phyloP scores from a whole-genome alignment of 129 eudicot genomes.

The Centrapalus pauciflorus region DNA sequence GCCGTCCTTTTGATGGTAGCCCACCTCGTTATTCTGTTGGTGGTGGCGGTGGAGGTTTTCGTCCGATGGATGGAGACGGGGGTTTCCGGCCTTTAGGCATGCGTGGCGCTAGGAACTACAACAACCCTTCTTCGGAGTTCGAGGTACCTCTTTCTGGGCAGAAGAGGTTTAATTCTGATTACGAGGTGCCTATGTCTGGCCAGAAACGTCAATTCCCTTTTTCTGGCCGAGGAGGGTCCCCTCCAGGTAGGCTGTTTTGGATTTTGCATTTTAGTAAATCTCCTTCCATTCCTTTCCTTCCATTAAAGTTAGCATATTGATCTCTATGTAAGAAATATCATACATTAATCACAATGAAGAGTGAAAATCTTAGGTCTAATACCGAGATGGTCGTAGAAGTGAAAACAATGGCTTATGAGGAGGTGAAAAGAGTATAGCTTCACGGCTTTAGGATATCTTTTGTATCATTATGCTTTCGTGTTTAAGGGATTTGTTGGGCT shows the following conservation, averaged over 20 bases:
- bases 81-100: slow-evolving; percentile 29
- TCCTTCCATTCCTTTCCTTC: too few relatives aligned
- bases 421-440: not conserved
- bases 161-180: slow-evolving; percentile 26
- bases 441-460: not conserved
- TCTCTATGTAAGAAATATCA: not conserved
- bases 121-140: slow-evolving; percentile 30
- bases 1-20: slow-evolving; percentile 39
- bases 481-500: not conserved
- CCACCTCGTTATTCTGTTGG: slow-evolving; percentile 50
- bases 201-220: slow-evolving; percentile 84
- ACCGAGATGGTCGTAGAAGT: not conserved
- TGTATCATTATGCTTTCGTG: not conserved
- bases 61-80: slow-evolving; percentile 37
- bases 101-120: slow-evolving; percentile 24
- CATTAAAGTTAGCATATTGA: not conserved
- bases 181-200: slow-evolving; percentile 49
- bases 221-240: slow-evolving; percentile 52
- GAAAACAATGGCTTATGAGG: not conserved
- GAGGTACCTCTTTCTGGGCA: slow-evolving; percentile 43
- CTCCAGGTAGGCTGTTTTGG: slow-evolving; percentile 32
- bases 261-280: not conserved
- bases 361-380: too few relatives aligned
- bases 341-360: too few relatives aligned
- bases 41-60: slow-evolving; percentile 44